A percentile compares a stretch with the other conserved stretches of the same genome.
Conservation (phyloP, 2,329 filamentous ascomycete species). For the Huntiella moniliformis region DNA sequence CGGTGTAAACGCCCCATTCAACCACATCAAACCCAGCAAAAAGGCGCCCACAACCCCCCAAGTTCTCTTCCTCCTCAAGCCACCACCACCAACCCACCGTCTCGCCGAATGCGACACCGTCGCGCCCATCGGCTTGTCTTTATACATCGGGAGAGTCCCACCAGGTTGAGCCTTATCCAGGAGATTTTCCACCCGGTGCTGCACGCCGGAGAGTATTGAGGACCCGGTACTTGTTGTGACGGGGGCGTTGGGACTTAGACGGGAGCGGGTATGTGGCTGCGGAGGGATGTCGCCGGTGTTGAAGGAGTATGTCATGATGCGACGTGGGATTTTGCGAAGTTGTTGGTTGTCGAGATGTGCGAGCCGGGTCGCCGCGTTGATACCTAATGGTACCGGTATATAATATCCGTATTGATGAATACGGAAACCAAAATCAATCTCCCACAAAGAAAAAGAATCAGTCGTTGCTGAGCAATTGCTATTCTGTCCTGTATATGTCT, state of each 20-base stretch:
- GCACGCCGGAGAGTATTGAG: conserved; percentile 30
- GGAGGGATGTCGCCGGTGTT: conserved; percentile 47
- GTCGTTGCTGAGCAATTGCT: no score
- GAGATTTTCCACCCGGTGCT: conserved; percentile 44
- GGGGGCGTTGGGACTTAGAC: conserved; percentile 16
- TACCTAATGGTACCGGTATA: no score
- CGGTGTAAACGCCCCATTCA: conserved; percentile 41
- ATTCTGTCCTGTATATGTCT: no score
- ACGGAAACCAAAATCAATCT: no score
- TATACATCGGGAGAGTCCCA: conserved; percentile 74
- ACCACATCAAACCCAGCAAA: conserved; percentile 43
- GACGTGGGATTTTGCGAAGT: no score
- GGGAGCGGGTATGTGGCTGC: conserved; percentile 23
- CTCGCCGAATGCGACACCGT: conserved; percentile 32
- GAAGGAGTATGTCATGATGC: no score
- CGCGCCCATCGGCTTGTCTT: conserved; percentile 79
- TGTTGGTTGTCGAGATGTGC: no score
- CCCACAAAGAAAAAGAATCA: no score
- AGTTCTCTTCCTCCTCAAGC: conserved; percentile 23
- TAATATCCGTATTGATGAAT: no score
- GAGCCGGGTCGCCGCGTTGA: no score
- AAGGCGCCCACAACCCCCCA: conserved; percentile 30
- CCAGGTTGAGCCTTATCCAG: conserved; percentile 33
- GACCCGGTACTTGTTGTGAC: conserved; percentile 17
- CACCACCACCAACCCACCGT: conserved; percentile 36